Conservation (phyloP, 345 rosid genomes). For the Syzygium aqueum region DNA sequence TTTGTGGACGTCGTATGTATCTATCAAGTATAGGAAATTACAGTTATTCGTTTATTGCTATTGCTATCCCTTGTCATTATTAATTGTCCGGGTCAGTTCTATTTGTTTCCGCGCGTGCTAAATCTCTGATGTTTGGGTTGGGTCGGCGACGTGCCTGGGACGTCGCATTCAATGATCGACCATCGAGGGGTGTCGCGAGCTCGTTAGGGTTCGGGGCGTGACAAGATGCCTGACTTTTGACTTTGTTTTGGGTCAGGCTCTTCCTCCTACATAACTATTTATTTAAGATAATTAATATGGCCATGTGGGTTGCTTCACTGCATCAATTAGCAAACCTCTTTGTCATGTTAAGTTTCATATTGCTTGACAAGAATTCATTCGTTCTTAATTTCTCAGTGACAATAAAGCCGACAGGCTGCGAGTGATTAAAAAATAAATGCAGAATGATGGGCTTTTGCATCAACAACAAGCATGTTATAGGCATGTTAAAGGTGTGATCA, state of each 20-base stretch:
- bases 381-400: not conserved
- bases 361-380: not conserved
- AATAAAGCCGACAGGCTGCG: not conserved
- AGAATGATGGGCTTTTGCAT: not conserved
- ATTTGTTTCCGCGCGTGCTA: no score
- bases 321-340: not conserved
- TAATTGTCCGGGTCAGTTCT: no score
- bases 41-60: no score
- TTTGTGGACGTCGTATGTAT: no score
- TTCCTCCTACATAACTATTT: not conserved
- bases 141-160: no score
- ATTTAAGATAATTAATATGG: not conserved
- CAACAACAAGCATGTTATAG: not conserved
- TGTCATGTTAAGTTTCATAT: not conserved
- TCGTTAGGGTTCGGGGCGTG: no score
- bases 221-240: conserved; percentile 25
- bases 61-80: no score
- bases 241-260: conserved; percentile 12
- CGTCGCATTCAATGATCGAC: no score
- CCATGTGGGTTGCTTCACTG: not conserved
- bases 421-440: not conserved
- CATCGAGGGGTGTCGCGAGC: no score
- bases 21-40: no score
- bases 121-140: no score
- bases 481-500: not conserved